Evolutionary conservation across 495 filamentous ascomycete genomes (phyloP).

Genomic region (Oidiodendron maius): DNA sequence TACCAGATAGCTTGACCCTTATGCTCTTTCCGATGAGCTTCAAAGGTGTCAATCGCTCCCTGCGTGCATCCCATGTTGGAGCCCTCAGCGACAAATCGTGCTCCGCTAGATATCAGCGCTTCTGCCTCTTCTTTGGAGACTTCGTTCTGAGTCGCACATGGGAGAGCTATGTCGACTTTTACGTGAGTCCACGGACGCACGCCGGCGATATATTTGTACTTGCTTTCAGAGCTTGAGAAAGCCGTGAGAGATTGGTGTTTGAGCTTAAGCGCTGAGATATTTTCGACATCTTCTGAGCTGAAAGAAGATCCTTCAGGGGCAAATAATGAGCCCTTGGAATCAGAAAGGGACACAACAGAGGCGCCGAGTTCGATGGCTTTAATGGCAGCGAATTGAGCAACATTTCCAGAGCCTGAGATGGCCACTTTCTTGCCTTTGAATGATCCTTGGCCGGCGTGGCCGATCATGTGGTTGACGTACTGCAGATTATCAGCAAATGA

Average conservation of each 20-base stretch:
- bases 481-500: conserved; percentile 4
- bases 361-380: conserved; percentile 96
- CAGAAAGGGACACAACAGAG: conserved; percentile 88
- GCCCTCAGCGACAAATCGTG: conserved; percentile 88
- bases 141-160: conserved; percentile 96
- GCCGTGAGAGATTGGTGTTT: conserved; percentile 74
- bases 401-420: conserved; percentile 96
- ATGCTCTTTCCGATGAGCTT: conserved; percentile 69
- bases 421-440: conserved; percentile 92
- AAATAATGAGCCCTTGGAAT: conserved; percentile 81
- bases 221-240: conserved; percentile 43
- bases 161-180: conserved; percentile 85
- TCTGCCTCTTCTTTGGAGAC: conserved; percentile 84
- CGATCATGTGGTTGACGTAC: conserved; percentile 95
- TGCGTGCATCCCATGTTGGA: conserved; percentile 99
- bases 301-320: conserved; percentile 59
- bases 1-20: conserved; percentile 82
- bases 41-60: conserved; percentile 91
- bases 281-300: conserved; percentile 68
- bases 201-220: conserved; percentile 84
- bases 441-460: conserved; percentile 77
- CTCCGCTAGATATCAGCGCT: conserved; percentile 68
- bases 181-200: conserved; percentile 89
- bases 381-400: conserved; percentile 95
- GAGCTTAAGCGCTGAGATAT: conserved; percentile 80